Evolutionary conservation across 2,329 filamentous ascomycete genomes (phyloP).

Genomic region (Pseudogymnoascus verrucosus): DNA sequence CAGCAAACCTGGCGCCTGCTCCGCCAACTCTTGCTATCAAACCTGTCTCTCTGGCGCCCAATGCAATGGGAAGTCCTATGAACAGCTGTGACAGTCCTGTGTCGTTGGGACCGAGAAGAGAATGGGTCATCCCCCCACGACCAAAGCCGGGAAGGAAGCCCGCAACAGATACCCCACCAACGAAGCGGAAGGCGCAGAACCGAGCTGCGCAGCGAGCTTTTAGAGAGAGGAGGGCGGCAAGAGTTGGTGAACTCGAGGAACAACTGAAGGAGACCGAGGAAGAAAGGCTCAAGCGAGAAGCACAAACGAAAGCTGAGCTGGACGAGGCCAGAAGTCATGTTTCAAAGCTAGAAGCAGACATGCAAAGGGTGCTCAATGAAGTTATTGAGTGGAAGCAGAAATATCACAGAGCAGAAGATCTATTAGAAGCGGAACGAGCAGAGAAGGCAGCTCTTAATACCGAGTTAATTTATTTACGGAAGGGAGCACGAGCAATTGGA

Average conservation of each 20-base stretch:
- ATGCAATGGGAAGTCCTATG: slow-evolving; percentile 16
- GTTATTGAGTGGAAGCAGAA: slow-evolving; percentile 27
- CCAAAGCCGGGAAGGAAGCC: slow-evolving; percentile 91
- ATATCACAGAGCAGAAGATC: slow-evolving; percentile 27
- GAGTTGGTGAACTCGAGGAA: slow-evolving; percentile 68
- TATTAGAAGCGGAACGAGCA: slow-evolving; percentile 30
- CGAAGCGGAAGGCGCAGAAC: slow-evolving; percentile 92
- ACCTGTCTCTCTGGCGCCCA: slow-evolving; percentile 27
- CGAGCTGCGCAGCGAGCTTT: slow-evolving; percentile 86
- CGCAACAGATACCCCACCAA: slow-evolving; percentile 83
- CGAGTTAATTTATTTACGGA: slow-evolving; percentile 31
- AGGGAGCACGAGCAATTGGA: slow-evolving; percentile 24
- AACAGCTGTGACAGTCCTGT: slow-evolving; percentile 32
- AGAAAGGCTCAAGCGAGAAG: slow-evolving; percentile 47
- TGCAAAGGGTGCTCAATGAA: slow-evolving; percentile 50
- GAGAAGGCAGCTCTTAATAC: slow-evolving; percentile 36
- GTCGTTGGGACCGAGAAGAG: slow-evolving; percentile 61
- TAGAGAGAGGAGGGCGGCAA: slow-evolving; percentile 75
- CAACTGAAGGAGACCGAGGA: slow-evolving; percentile 55
- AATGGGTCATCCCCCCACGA: slow-evolving; percentile 78
- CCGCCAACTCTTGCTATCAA: slow-evolving; percentile 31
- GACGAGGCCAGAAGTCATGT: slow-evolving; percentile 38
- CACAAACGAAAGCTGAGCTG: slow-evolving; percentile 37
- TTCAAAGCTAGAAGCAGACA: slow-evolving; percentile 52
- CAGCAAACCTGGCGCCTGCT: slow-evolving; percentile 26